Conservation (phyloP, 192 early-diverging fungal genomes). For the Rhizophlyctis rosea region DNA sequence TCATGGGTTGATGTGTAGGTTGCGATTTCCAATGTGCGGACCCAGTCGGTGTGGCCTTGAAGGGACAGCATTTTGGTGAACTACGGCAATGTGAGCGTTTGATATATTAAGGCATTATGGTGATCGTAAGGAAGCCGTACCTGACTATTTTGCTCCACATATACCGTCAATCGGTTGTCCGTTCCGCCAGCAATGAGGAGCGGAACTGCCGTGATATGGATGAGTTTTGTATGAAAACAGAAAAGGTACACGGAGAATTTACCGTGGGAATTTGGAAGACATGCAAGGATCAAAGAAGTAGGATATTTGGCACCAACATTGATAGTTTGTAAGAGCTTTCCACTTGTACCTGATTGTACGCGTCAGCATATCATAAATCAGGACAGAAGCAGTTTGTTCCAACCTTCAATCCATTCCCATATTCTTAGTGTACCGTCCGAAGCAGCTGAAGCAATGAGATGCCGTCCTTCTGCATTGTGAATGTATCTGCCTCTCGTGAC, state of each 20-base stretch:
- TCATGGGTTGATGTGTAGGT: slow-evolving; percentile 46
- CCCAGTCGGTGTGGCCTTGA: slow-evolving; percentile 93
- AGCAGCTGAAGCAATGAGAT: slow-evolving; percentile 65
- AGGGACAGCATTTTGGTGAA: slow-evolving; percentile 67
- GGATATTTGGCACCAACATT: slow-evolving; percentile 64
- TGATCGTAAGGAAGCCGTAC: too few species aligned
- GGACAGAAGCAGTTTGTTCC: slow-evolving; percentile 29
- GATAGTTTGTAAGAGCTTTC: slow-evolving; percentile 67
- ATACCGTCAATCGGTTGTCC: slow-evolving; percentile 72
- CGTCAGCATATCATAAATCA: too few species aligned
- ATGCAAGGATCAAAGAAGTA: slow-evolving; percentile 62
- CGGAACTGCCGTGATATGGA: slow-evolving; percentile 31
- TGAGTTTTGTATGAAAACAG: too few species aligned
- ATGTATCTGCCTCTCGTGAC: slow-evolving; percentile 48
- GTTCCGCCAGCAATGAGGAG: slow-evolving; percentile 83
- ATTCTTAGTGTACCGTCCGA: slow-evolving; percentile 70
- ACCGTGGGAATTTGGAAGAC: slow-evolving; percentile 62
- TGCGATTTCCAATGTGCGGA: slow-evolving; percentile 73
- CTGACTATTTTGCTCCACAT: slow-evolving; percentile 39
- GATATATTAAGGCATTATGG: too few species aligned
- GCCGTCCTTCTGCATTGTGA: slow-evolving; percentile 21
- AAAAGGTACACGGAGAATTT: too few species aligned
- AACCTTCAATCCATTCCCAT: slow-evolving; percentile 54
- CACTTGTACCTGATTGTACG: too few species aligned
- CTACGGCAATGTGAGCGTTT: too few species aligned